These are phyloP conservation scores for Lophiotrema nucula DNA, from an alignment of 495 filamentous ascomycete species.

Conservation along the genomic window DNA sequence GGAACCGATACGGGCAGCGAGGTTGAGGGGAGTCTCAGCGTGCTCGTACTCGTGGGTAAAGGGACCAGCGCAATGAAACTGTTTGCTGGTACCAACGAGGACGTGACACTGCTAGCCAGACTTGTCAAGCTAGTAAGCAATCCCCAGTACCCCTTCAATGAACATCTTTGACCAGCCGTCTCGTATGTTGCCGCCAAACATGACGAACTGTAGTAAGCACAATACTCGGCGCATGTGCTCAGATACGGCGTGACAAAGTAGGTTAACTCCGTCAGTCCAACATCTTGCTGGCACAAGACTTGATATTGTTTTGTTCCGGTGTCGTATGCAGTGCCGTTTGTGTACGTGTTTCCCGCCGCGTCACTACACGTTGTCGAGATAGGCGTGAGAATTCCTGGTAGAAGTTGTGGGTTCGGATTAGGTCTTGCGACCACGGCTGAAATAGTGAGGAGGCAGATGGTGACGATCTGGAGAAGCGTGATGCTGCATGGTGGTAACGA, in stretches of 20 bases:
- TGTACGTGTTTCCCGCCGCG: not conserved
- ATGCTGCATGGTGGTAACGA: not conserved
- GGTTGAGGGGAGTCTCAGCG: not conserved
- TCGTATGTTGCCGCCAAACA: constrained; percentile 12
- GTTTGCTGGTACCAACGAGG: not conserved
- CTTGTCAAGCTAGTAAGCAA: not conserved
- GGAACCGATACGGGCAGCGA: not conserved
- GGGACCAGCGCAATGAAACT: not conserved
- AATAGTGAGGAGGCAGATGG: not conserved
- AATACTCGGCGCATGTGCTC: constrained; percentile 1
- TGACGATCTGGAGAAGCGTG: not conserved
- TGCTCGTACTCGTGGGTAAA: not conserved
- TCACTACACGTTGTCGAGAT: constrained; percentile 10
- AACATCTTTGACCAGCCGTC: not conserved
- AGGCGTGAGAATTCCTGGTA: not conserved
- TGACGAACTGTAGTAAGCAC: not conserved
- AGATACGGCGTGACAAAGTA: not conserved
- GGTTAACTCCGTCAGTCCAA: not conserved
- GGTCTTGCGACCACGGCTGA: not conserved
- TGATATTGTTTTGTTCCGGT: not conserved
- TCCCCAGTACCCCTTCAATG: constrained; percentile 1
- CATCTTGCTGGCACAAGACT: constrained; percentile 2
- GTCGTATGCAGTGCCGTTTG: constrained; percentile 1
- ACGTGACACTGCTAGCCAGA: not conserved
- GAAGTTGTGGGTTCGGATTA: not conserved